These are phyloP conservation scores for Coriaria nepalensis DNA, from an alignment of 306 rosid genomes.

Conservation along the genomic window DNA sequence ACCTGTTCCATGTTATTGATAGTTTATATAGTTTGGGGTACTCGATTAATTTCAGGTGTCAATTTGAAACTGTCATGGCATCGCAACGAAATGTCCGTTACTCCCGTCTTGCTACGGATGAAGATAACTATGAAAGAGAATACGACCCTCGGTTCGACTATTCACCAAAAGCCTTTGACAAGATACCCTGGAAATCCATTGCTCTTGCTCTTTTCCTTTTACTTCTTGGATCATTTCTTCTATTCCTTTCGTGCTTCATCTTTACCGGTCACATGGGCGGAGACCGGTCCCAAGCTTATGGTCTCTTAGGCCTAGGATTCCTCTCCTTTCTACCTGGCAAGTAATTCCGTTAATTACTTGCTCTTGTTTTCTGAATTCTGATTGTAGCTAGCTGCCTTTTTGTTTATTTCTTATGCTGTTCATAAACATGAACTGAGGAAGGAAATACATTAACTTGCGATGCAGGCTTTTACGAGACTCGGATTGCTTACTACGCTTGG, in stretches of 20 bases:
- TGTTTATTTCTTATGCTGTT: not conserved
- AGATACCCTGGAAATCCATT: slow-evolving; percentile 91
- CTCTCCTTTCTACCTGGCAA: slow-evolving; percentile 94
- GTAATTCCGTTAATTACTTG: slow-evolving; percentile 4
- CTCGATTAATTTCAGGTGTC: no score
- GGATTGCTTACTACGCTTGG: slow-evolving; percentile 87
- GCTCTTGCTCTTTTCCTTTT: slow-evolving; percentile 71
- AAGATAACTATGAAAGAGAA: slow-evolving; percentile 30
- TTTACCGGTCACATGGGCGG: slow-evolving; percentile 94
- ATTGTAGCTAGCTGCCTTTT: not conserved
- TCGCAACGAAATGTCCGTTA: slow-evolving; percentile 58
- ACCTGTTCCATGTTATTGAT: not conserved
- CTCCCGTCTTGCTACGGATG: slow-evolving; percentile 43
- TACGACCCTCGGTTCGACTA: slow-evolving; percentile 84
- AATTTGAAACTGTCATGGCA: slow-evolving; percentile 36
- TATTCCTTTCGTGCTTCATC: slow-evolving; percentile 73
- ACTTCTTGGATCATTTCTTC: slow-evolving; percentile 54
- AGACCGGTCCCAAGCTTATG: slow-evolving; percentile 78
- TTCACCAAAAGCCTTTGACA: slow-evolving; percentile 60
- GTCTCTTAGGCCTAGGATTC: slow-evolving; percentile 69
- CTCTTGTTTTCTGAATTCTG: not conserved
- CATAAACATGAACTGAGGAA: not conserved
- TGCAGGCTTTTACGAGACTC: slow-evolving; percentile 90
- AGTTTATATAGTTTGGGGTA: not conserved
- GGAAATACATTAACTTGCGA: slow-evolving; percentile 8